Base-by-base conservation (phyloP, 2,329 filamentous ascomycete species). In the Dactylellina sp. region DNA sequence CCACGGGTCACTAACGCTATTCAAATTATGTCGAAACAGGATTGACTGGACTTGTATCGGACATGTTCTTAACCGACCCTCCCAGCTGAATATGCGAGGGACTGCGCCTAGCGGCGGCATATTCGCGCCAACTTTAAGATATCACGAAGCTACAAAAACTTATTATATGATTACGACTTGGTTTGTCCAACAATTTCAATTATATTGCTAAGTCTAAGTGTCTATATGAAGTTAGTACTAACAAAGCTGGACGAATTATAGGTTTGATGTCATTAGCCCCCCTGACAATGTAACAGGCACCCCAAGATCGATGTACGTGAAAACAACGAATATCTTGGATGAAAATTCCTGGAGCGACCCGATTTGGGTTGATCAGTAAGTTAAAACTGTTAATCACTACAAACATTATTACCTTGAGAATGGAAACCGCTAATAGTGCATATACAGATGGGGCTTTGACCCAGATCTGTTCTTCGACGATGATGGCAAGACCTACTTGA, bases 71-170 rank as follows among this genome's bases (percentile, higher is more conserved):
- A 86, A 80, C 12, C 81, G 85, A 32, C 82, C 82, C 47, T 83
- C 81, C 35, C 85, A 86, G 77, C 79, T 86, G 9, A 83, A 86
- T 61, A 82, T 87, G 79, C 81, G 85, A 14, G 76, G 74, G 11
- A 81, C 87, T 76, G 86, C 86, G 0, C 86, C 88, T 78, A 86
- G 85, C 79, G 86, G 86, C 76, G 86, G 86, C 39, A 81, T 89
- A n/a, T 89, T 87, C 86, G 87, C 87, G 1, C 88, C 88, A 0
- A 89, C 87, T 77, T 82, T 89, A 18, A 86, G 76, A 56, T 77
- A 76, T 39, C 66, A 76, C 16, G 55, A 76, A 25, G 42, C 61
- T 2, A 60, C 64, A 12, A 62, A 44, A 24, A 76, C 68, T 7
- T 76, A 65, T 22, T 77, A 77, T 39, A 60, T 77, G 68, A 76